Base-by-base conservation (phyloP, 306 rosid species). In the Elaeagnus macrophylla region DNA sequence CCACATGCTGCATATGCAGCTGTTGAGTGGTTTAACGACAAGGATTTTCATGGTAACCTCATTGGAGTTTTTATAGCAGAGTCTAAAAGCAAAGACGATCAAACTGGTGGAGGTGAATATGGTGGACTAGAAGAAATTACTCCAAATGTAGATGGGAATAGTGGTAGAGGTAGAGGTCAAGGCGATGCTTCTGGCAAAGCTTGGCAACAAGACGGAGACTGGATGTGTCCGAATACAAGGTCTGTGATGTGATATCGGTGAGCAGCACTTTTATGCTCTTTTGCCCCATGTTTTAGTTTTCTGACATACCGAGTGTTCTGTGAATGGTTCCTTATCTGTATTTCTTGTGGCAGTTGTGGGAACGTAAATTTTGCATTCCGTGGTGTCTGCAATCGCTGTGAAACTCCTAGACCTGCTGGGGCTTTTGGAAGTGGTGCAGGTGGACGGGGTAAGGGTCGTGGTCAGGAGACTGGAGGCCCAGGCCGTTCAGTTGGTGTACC, bases 231-330 rank as follows among this genome's bases (percentile, higher is more conserved):
- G 65, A 87, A 91, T 91, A 84, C 99, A 87, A 91, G 99, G 99
- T 91, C 95, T 84, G 96, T 91, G 96, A 80, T 91, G 81, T 87
- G 99, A 91, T 57, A 82, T 91, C 73, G 99, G 96, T 87, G 99
- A 91, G 96, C 89, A 64, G 93, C 89, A 78, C 86, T 67, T 82
- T 84, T 96, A 84, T 77, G 83, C 87, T 80, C 85, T 70, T 84
- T 18, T 54, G 40, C 48, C 8, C 37, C 16, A 12, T 25, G 32
- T 2, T 71, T 51, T 52, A 19, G 38, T 66, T 17, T 64, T 38
- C 36, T 53, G 8, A 37, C 54, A 56, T 51, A 12, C 48, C 52
- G 2, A 8, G 6, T 49, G 52, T 49, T 18, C 38, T 61, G 65
- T 59, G 39, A 64, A 69, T 60, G 67, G 58, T 53, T 76, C 68